Evolutionary conservation across 73 alveolate genomes (phyloP).

Genomic region (Paramecium primaurelia): DNA sequence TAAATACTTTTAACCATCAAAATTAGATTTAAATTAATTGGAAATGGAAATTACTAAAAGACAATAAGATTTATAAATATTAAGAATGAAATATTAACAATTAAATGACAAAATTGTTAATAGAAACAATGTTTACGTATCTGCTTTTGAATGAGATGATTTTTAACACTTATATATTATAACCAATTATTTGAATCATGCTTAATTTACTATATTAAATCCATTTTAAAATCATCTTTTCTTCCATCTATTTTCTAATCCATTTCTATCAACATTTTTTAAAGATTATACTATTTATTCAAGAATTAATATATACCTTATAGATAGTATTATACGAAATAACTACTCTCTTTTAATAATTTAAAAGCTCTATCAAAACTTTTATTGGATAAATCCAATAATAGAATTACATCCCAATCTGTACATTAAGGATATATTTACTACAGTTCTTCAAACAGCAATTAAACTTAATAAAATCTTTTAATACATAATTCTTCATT

Average conservation of each 20-base stretch:
- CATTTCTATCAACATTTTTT: background rate
- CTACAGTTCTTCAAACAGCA: background rate
- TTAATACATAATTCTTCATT: background rate
- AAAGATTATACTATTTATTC: background rate
- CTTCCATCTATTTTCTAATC: background rate
- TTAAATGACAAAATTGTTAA: background rate
- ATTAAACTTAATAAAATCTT: background rate
- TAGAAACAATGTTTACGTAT: background rate
- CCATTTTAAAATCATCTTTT: background rate
- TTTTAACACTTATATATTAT: background rate
- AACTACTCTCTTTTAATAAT: conserved; percentile 19
- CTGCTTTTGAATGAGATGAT: conserved; percentile 4
- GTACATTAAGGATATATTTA: conserved; percentile 23
- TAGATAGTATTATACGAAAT: background rate
- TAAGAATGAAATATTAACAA: background rate
- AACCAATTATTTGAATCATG: background rate
- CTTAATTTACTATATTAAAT: background rate
- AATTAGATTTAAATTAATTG: background rate
- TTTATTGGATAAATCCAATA: background rate
- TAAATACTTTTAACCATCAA: conserved; percentile 25
- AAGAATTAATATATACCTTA: background rate
- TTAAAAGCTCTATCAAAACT: background rate
- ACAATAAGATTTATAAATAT: background rate
- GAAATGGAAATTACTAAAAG: conserved; percentile 37
- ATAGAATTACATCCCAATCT: background rate